Conservation (phyloP, 139 green algal genomes). For the Gonium pectorale region DNA sequence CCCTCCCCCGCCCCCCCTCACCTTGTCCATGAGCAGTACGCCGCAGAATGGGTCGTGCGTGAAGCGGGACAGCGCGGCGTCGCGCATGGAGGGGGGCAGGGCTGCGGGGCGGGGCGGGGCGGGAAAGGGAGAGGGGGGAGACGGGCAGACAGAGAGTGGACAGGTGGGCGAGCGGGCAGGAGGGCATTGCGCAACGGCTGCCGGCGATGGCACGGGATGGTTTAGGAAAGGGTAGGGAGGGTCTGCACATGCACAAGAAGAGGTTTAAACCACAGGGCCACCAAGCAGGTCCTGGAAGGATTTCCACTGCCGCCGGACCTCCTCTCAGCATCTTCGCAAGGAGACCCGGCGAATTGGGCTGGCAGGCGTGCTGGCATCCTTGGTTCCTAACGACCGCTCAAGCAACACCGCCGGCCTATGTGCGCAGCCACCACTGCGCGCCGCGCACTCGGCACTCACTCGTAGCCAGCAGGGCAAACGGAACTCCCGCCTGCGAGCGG, state of each 20-base stretch:
- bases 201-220: too few relatives aligned
- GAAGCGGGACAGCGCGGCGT: slow-evolving; percentile 68
- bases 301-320: too few relatives aligned
- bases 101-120: background rate
- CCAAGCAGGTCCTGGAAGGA: too few relatives aligned
- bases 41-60: slow-evolving; percentile 55
- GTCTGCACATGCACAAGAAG: too few relatives aligned
- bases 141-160: background rate
- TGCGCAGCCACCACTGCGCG: too few relatives aligned
- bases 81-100: slow-evolving; percentile 50
- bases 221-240: too few relatives aligned
- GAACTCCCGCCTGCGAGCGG: background rate
- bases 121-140: background rate
- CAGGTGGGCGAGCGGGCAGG: background rate
- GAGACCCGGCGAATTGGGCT: too few relatives aligned
- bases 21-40: slow-evolving; percentile 88
- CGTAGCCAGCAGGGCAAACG: background rate
- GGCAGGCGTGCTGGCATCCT: too few relatives aligned
- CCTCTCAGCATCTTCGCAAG: too few relatives aligned
- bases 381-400: too few relatives aligned
- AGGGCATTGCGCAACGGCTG: background rate
- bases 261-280: too few relatives aligned
- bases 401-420: too few relatives aligned
- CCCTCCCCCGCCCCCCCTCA: background rate
- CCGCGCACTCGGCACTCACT: background rate